These are phyloP conservation scores for Solanum peruvianum DNA, from an alignment of 257 asterid species.

Conservation along the genomic window DNA sequence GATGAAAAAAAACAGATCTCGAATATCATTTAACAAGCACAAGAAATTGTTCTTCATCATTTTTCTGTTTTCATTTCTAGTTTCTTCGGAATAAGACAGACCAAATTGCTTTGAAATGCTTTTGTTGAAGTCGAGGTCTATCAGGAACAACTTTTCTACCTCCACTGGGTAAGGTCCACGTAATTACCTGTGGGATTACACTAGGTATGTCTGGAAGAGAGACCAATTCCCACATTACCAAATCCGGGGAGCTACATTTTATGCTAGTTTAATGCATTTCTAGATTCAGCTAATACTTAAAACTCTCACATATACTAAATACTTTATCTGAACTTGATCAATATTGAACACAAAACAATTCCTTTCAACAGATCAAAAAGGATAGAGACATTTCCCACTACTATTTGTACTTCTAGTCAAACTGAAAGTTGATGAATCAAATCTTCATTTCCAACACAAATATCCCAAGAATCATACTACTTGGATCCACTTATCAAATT, in stretches of 20 bases:
- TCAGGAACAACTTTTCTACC: no score
- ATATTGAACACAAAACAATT: background rate
- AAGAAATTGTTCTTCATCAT: background rate
- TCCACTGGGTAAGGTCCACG: no score
- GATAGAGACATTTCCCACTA: background rate
- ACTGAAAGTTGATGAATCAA: background rate
- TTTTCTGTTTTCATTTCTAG: no score
- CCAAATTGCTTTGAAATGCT: no score
- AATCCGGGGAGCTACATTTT: background rate
- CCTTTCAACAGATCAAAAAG: background rate
- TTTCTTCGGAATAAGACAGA: no score
- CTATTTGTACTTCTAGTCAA: background rate
- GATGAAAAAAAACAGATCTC: background rate
- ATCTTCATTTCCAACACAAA: background rate
- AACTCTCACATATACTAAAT: background rate
- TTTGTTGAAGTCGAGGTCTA: no score
- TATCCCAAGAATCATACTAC: background rate
- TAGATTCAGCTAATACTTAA: background rate
- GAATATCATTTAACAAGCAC: background rate
- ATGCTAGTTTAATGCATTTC: background rate
- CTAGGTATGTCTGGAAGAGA: no score
- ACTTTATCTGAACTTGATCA: background rate
- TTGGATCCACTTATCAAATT: background rate
- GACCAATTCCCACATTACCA: background rate
- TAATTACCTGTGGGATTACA: no score